phyloP scores from a whole-genome alignment of 257 asterid genomes.

The Echium plantagineum region DNA sequence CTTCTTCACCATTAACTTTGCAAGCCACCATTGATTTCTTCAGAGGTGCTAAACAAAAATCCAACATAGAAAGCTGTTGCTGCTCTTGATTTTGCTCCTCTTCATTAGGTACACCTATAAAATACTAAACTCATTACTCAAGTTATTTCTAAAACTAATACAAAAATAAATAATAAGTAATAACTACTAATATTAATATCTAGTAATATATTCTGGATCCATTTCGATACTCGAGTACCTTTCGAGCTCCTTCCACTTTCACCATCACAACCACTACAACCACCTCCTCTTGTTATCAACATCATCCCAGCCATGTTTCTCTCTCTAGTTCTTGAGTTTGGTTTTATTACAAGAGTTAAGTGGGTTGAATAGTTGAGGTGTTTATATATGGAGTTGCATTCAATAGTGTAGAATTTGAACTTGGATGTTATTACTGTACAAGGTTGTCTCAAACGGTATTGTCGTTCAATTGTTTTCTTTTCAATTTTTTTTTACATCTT shows the following conservation, averaged over 20 bases:
- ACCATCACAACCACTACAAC: constrained; percentile 16
- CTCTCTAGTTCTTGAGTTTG: constrained; percentile 15
- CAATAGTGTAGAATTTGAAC: not conserved
- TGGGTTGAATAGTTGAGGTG: not conserved
- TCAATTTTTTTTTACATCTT: too few relatives aligned
- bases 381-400: not conserved
- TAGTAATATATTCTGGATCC: too few relatives aligned
- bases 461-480: not conserved
- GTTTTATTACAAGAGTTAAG: not conserved
- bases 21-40: constrained; percentile 93
- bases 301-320: constrained; percentile 55
- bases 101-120: not conserved
- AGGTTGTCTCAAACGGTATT: not conserved
- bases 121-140: too few relatives aligned
- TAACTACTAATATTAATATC: too few relatives aligned
- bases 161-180: too few relatives aligned
- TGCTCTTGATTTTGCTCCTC: constrained; percentile 32
- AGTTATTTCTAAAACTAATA: too few relatives aligned
- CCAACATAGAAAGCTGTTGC: constrained; percentile 58
- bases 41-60: constrained; percentile 61
- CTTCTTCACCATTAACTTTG: constrained; percentile 54
- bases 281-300: constrained; percentile 57
- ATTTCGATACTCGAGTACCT: not conserved
- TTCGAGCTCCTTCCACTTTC: constrained; percentile 11
- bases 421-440: not conserved